These are phyloP conservation scores for Setomelanomma holmii DNA, from an alignment of 2,329 filamentous ascomycete species.

Conservation along the genomic window DNA sequence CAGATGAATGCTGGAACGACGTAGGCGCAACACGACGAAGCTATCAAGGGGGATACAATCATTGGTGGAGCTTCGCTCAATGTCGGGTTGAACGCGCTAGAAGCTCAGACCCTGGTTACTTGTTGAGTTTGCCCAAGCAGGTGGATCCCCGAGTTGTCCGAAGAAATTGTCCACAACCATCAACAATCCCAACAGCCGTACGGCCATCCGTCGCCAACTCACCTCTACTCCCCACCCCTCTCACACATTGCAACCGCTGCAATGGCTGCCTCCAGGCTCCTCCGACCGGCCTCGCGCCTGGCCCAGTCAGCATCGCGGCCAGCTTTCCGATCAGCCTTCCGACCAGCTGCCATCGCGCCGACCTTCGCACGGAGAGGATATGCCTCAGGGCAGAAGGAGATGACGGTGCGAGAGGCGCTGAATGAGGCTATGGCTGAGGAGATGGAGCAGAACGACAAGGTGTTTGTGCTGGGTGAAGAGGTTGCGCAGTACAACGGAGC, in stretches of 20 bases:
- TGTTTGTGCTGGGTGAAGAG: conserved; percentile 96
- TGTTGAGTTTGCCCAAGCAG: conserved; percentile 17
- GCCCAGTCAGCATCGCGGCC: conserved; percentile 62
- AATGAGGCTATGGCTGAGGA: conserved; percentile 99
- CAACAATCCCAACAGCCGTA: conserved; percentile 21
- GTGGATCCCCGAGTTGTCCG: conserved; percentile 28
- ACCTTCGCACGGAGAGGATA: conserved; percentile 61
- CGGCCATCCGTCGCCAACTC: conserved; percentile 32
- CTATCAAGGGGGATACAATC: no score
- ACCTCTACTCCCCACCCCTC: conserved; percentile 14
- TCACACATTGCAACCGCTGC: conserved; percentile 9
- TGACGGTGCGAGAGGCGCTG: conserved; percentile 95
- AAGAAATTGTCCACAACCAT: conserved; percentile 33
- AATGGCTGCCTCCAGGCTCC: conserved; percentile 68
- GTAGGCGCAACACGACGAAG: no score
- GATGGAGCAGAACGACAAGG: conserved; percentile 91
- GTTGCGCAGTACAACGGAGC: conserved; percentile 99
- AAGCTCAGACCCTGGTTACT: conserved; percentile 9
- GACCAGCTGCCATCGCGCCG: conserved; percentile 55
- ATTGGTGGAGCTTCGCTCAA: not conserved
- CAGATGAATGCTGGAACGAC: no score
- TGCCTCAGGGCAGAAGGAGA: conserved; percentile 78
- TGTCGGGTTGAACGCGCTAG: conserved; percentile 7
- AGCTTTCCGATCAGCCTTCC: conserved; percentile 61
- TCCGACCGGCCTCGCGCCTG: conserved; percentile 70